Conservation (phyloP, 208 protist species). For the Wallacemonas sp. region DNA sequence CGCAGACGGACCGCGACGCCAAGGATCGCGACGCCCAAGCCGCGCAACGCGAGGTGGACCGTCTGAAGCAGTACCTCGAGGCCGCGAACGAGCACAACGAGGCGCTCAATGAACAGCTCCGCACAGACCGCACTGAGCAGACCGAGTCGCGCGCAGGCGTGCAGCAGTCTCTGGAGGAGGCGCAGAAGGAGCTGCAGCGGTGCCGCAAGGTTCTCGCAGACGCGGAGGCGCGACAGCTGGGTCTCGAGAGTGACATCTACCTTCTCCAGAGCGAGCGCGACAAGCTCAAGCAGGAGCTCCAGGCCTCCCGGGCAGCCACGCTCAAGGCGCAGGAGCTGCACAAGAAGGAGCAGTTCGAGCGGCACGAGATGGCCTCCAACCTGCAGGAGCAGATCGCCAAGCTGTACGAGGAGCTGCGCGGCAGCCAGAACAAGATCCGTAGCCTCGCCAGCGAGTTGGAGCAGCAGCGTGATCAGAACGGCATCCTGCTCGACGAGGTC, state of each 20-base stretch:
- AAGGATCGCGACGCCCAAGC: conserved; percentile 25
- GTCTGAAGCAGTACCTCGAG: conserved; percentile 38
- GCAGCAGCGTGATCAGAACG: conserved; percentile 36
- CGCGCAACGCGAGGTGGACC: conserved; percentile 26
- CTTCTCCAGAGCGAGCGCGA: conserved; percentile 32
- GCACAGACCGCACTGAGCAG: conserved; percentile 24
- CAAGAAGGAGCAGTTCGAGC: conserved; percentile 35
- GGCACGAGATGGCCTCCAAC: conserved; percentile 35
- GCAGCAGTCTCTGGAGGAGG: conserved; percentile 32
- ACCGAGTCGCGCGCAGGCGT: conserved; percentile 39
- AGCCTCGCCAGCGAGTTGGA: conserved; percentile 27
- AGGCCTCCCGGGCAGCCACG: conserved; percentile 24
- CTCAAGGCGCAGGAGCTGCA: conserved; percentile 29
- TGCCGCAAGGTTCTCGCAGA: conserved; percentile 49
- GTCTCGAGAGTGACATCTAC: conserved; percentile 34
- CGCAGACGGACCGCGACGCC: conserved; percentile 31
- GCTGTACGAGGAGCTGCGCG: conserved; percentile 48
- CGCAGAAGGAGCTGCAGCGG: conserved; percentile 50
- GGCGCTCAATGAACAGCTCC: conserved; percentile 47
- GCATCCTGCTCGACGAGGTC: conserved; percentile 22
- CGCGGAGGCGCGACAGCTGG: conserved; percentile 40
- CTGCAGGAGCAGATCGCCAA: conserved; percentile 47
- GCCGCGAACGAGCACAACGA: conserved; percentile 59
- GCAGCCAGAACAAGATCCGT: conserved; percentile 33
- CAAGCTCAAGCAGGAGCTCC: conserved; percentile 25